Evolutionary conservation across 495 filamentous ascomycete genomes (phyloP).

Genomic region (Podospora comata): DNA sequence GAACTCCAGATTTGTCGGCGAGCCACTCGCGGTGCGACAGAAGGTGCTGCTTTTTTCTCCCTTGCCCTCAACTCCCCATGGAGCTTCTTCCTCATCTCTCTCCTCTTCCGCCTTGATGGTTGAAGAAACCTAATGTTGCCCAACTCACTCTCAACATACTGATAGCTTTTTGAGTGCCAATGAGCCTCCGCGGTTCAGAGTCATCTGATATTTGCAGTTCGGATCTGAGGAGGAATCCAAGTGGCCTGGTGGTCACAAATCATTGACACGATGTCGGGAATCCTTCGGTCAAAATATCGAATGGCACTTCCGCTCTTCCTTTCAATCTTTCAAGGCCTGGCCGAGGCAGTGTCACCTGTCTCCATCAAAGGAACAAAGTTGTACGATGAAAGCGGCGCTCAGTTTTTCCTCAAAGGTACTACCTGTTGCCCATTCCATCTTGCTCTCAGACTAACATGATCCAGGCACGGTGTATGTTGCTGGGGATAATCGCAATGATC

Average conservation of each 20-base stretch:
- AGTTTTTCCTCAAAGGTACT: conserved; percentile 66
- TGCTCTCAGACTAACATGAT: not conserved
- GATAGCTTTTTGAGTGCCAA: not conserved
- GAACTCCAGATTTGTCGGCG: not conserved
- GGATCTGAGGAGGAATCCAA: not conserved
- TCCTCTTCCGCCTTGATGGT: not conserved
- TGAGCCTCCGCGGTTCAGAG: not conserved
- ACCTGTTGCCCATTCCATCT: conserved; percentile 6
- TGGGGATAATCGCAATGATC: conserved; percentile 45
- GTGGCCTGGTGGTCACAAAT: not conserved
- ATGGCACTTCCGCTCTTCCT: conserved; percentile 1
- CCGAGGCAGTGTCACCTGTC: conserved; percentile 14
- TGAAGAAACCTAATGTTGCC: not conserved
- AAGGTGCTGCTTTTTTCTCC: not conserved
- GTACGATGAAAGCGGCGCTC: conserved; percentile 69
- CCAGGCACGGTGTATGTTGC: conserved; percentile 29
- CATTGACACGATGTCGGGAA: not conserved
- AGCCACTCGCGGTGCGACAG: not conserved
- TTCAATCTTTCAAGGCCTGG: not conserved
- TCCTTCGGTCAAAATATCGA: not conserved
- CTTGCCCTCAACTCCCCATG: not conserved
- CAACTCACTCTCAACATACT: not conserved
- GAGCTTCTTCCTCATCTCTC: not conserved
- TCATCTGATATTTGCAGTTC: not conserved
- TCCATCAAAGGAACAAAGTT: conserved; percentile 63